Base-by-base conservation (phyloP, 768 basidiomycete genomes). In the Suillus clintonianus region DNA sequence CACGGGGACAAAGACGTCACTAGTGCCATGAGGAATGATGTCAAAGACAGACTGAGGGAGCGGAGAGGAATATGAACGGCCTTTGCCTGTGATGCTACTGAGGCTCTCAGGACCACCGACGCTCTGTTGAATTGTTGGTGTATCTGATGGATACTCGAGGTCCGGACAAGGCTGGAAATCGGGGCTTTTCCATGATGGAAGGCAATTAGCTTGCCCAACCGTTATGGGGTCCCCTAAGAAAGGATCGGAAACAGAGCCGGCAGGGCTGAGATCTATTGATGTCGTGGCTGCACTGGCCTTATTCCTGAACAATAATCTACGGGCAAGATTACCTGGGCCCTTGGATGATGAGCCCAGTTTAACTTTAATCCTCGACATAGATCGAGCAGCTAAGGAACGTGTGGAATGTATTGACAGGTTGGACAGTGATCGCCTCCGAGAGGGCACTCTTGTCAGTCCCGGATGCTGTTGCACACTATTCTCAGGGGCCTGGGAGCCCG, bases 61-160 rank as follows among this genome's bases (percentile, higher is more conserved):
- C 1, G 90, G 90, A 17, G 83, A 85, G 2, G 90, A 90, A 64
- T 87, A 82, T 15, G 89, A 86, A 43, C 89, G 85, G 27, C 78
- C 79, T 70, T 89, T 90, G 59, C 73, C 74, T 64, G 79, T 85
- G 48, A 84, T 42, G 22, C 58, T 62, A 10, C 64, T 61, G 39
- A 60, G 56, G 9, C 68, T 74, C 3, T 72, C 70, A 14, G 61
- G 66, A 39, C 64, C 63, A n/a, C 63, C 54, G 59, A 59, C 41
- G 68, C 67, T 64, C 54, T 66, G 56, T 65, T 53, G 55, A 11
- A 58, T 32, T 10, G 45, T 53, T 45, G 9, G 17, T 6, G 36
- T 24, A 15, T 39, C 43, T 7, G 39, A 27, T 19, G 41, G 39
- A 27, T 30, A 19, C 24, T 57, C 56, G 39, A 41, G 3, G 27